Evolutionary conservation across 2,329 filamentous ascomycete genomes (phyloP).

Genomic region (Aspergillus sp.): DNA sequence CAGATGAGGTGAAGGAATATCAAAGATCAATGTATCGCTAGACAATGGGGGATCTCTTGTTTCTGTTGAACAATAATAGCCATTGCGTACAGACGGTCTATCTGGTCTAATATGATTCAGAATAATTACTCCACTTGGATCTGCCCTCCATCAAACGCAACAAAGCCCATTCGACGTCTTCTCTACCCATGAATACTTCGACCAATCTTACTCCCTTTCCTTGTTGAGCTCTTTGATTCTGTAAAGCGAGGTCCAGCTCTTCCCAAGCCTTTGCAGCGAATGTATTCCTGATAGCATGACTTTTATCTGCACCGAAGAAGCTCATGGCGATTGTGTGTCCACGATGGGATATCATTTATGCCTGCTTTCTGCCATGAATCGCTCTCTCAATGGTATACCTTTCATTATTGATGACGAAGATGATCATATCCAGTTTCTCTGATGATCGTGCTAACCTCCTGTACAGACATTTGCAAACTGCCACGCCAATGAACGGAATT

Average conservation of each 20-base stretch:
- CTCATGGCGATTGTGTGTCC: constrained; percentile 13
- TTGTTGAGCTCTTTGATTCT: too few species aligned
- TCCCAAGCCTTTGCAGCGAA: background rate
- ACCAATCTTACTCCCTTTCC: background rate
- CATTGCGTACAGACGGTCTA: too few species aligned
- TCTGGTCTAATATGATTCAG: too few species aligned
- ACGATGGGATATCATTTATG: constrained; percentile 24
- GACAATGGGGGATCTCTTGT: too few species aligned
- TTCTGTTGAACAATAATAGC: too few species aligned
- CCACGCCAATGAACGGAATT: constrained; percentile 9
- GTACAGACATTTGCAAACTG: constrained; percentile 10
- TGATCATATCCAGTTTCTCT: background rate
- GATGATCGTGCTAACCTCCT: constrained; percentile 10
- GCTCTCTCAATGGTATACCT: constrained; percentile 6
- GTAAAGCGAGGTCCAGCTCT: background rate
- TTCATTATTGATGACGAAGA: constrained; percentile 6
- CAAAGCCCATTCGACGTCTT: background rate
- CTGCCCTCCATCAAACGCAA: background rate
- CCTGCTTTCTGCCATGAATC: constrained; percentile 3
- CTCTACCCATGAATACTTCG: background rate
- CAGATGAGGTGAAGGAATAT: too few species aligned
- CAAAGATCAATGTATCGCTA: too few species aligned
- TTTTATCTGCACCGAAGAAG: background rate
- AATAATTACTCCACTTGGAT: background rate
- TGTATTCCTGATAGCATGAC: background rate